A percentile compares a stretch with the other conserved stretches of the same genome.
phyloP scores from a whole-genome alignment of 2,329 filamentous ascomycete genomes.

The Gaeumannomyces tritici region DNA sequence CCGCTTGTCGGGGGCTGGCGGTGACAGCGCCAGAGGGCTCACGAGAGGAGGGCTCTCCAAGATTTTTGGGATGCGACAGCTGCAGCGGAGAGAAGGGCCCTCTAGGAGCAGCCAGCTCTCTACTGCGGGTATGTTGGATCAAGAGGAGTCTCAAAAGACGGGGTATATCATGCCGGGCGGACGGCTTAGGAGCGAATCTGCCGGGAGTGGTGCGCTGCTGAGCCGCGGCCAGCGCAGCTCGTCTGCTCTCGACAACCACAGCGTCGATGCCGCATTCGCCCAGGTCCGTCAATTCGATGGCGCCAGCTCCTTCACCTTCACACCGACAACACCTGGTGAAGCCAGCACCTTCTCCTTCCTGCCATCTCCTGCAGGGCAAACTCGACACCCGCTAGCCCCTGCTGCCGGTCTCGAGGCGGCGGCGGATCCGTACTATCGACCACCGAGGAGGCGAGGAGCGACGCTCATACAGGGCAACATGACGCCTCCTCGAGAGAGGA shows the following conservation, averaged over 20 bases:
- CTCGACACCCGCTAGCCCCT: conserved; percentile 31
- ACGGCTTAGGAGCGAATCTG: conserved; percentile 51
- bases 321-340: conserved; percentile 65
- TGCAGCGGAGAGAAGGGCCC: conserved; percentile 61
- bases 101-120: conserved; percentile 76
- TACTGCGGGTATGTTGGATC: conserved; percentile 68
- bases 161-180: conserved; percentile 45
- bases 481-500: conserved; percentile 23
- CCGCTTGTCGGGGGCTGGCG: conserved; percentile 72
- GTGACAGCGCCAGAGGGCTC: conserved; percentile 59
- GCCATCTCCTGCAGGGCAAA: conserved; percentile 41
- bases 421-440: conserved; percentile 79
- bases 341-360: conserved; percentile 65
- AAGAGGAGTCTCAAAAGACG: conserved; percentile 55
- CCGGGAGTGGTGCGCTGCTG: conserved; percentile 43
- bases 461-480: conserved; percentile 39
- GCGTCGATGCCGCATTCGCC: conserved; percentile 29
- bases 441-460: conserved; percentile 49
- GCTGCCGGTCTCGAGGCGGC: conserved; percentile 39
- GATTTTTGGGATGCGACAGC: conserved; percentile 83
- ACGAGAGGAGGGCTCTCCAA: conserved; percentile 77
- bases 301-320: conserved; percentile 47
- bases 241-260: conserved; percentile 43
- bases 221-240: conserved; percentile 38
- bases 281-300: conserved; percentile 41